Percentiles rank a stretch among this genome's conserved stretches.
Evolutionary conservation across 805 yeast species (phyloP).

Genomic region (Spathaspora arborariae): DNA sequence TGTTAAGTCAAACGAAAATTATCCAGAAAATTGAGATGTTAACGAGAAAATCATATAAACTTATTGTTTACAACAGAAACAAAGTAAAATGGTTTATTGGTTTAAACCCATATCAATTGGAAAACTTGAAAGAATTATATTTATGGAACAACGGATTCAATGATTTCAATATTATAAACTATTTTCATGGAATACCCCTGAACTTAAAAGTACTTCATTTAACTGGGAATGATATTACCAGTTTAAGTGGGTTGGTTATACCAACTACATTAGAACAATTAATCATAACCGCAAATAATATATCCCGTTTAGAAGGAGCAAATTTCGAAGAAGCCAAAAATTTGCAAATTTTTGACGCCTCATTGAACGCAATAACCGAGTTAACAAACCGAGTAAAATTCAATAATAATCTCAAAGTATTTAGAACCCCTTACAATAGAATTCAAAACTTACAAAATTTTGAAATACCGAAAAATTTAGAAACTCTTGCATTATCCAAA

Average conservation of each 20-base stretch:
- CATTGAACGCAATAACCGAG: constrained; percentile 11
- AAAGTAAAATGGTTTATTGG: neutral
- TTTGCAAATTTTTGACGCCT: constrained; percentile 12
- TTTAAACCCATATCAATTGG: neutral
- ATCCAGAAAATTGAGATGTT: neutral
- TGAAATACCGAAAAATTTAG: constrained; percentile 11
- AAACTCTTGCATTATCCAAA: constrained; percentile 13
- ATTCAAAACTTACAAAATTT: constrained; percentile 6
- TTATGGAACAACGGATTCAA: constrained; percentile 1
- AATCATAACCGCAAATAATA: constrained; percentile 13
- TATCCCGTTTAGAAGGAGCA: constrained; percentile 12
- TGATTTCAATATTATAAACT: neutral
- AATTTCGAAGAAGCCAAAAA: constrained; percentile 5
- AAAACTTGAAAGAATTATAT: constrained; percentile 4
- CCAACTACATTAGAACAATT: constrained; percentile 12
- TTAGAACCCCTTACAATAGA: constrained; percentile 14
- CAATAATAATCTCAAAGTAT: constrained; percentile 9
- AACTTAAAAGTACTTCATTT: constrained; percentile 12
- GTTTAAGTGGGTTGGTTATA: constrained; percentile 9
- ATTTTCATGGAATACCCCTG: constrained; percentile 1
- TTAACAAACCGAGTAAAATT: constrained; percentile 8
- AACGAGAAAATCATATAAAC: neutral
- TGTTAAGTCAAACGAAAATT: neutral
- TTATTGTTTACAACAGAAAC: neutral
- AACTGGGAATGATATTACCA: constrained; percentile 13